A percentile compares a stretch with the other conserved stretches of the same genome.
phyloP scores from a whole-genome alignment of 768 basidiomycete species.

The Phaeotremella skinneri region DNA sequence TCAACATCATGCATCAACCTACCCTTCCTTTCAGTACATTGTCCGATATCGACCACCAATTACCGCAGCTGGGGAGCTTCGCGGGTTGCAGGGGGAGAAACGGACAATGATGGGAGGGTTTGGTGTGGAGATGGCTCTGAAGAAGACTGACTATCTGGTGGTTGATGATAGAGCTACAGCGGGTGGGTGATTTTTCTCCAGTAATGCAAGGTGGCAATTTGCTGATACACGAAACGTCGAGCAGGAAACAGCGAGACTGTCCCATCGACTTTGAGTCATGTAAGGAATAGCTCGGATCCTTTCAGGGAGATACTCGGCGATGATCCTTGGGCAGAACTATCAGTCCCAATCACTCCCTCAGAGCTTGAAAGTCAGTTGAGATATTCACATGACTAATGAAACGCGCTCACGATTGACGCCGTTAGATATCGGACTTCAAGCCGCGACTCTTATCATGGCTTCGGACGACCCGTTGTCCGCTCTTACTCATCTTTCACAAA shows the following conservation, averaged over 20 bases:
- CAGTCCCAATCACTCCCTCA: conserved; percentile 29
- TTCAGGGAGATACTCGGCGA: conserved; percentile 35
- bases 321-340: conserved; percentile 44
- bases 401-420: conserved; percentile 46
- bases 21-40: conserved; percentile 66
- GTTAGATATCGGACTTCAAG: conserved; percentile 64
- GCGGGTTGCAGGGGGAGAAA: background rate
- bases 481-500: conserved; percentile 70
- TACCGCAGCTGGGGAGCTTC: conserved; percentile 11
- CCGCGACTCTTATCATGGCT: conserved; percentile 69
- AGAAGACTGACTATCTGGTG: conserved; percentile 95
- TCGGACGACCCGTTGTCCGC: conserved; percentile 60
- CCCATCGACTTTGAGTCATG: background rate
- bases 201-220: background rate
- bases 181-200: background rate
- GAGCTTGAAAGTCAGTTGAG: conserved; percentile 60
- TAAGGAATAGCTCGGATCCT: background rate
- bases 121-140: conserved; percentile 86
- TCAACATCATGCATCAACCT: conserved; percentile 56
- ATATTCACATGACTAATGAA: conserved; percentile 7
- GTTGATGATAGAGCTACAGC: conserved; percentile 70
- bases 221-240: background rate
- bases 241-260: background rate
- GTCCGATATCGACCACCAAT: conserved; percentile 65
- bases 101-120: conserved; percentile 67